Evolutionary conservation across 495 filamentous ascomycete genomes (phyloP), one percentile per base, ranked within the genome.

Genomic region (Aspergillus asperescens): DNA sequence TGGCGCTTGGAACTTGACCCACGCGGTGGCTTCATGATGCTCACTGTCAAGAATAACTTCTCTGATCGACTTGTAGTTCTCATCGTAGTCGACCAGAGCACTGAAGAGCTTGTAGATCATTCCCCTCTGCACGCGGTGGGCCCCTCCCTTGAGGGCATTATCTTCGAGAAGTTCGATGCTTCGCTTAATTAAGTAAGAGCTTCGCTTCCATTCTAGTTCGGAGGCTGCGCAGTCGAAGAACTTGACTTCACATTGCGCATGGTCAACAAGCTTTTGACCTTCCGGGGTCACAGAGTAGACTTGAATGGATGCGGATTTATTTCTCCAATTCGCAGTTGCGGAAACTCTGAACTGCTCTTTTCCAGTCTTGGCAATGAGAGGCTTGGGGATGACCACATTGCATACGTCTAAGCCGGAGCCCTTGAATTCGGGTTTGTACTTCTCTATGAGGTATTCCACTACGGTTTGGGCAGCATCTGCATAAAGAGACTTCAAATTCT

Each of bases 391-490:
- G 35, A 78, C 71, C 74, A 89, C 81, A 10, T 85, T 64, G 31
- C 76, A 77, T 29, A 86, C 77, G 57, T 87, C 79, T 55, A 82
- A 31, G 2, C 55, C 55, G 6, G 44, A 6, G 23, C 45, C 50
- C 7, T 57, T 52, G 25, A 52, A 47, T 12, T 57, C 55, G n/a
- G 55, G 55, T 15, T 78, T 75, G 45, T 81, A 64, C 34, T 81
- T 71, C 50, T 81, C 77, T 46, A 86, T 79, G 22, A 83, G 70
- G 56, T 88, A 89, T 22, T 89, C 79, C 53, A 76, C 83, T 34
- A 88, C 67, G 0, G 87, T 90, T 53, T 88, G 77, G 10, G 85
- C 86, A 72, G 89, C 88, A 64, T 92, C 88, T 22, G 81, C 86
- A 53, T 89, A 90, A 1, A 90, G 67, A 2, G 84, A 81, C 67